Base-by-base conservation (phyloP, 371 early-diverging fungal genomes). In the Rhizomucor pusillus region DNA sequence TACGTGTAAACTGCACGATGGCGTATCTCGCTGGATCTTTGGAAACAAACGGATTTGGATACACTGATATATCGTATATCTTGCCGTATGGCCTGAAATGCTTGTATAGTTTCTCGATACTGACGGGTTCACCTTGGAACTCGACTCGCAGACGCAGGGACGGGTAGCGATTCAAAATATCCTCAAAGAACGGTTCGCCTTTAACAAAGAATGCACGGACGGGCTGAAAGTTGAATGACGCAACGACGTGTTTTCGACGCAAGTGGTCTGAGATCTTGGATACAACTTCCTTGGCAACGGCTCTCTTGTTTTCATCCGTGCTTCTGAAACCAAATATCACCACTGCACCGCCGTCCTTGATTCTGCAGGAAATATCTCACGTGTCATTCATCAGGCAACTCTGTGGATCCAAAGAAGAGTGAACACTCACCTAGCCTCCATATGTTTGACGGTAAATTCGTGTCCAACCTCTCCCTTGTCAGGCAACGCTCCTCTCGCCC, bases 181-280 rank as follows among this genome's bases (percentile, higher is more conserved):
- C 96, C 55, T 95, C 96, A 18, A 90, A 68, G 58, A 91, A 95
- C 3, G 94, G 94, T n/a, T 72, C 60, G 1, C 94, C 95, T 50
- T 86, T 82, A 48, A 88, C 86, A 9, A 81, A 62, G 54, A 90
- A 83, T 0, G 84, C 80, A 43, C 86, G 77, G 0, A 82, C 65
- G 1, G 75, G 80, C 55, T 76, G 78, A 14, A 89, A 57, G 40
- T 82, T 88, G 57, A 82, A 87, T 65, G 84, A 85, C 34, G 80
- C 78, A 22, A 80, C 72, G 7, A 66, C 68, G 19, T 62, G 63
- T 5, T 79, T 58, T 5, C 65, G 45, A 12, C 60, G 43, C 34
- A 87, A 65, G 47, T 79, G 47, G 1, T 69, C 54, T 20, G 56
- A 53, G n/a, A 78, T 52, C 23, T 61, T 50, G 9, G 56, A 34